Percentiles rank a stretch among this genome's conserved stretches.
Conservation (phyloP, 106 monocot species). For the Apostasia shenzhenica region DNA sequence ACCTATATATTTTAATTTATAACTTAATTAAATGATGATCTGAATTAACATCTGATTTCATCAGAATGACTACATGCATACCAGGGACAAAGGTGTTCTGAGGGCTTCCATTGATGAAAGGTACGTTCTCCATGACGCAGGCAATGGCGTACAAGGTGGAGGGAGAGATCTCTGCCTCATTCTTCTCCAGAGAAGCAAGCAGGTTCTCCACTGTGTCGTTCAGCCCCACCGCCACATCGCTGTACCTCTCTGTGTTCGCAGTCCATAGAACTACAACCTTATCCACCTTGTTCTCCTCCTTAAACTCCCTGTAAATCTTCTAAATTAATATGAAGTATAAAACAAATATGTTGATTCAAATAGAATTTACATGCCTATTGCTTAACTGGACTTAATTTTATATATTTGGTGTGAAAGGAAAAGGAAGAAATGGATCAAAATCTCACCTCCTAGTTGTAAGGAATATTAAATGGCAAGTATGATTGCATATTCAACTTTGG, state of each 20-base stretch:
- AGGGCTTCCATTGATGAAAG: slow-evolving; percentile 95
- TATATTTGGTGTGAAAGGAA: no score
- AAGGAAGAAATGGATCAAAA: no score
- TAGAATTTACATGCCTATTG: no score
- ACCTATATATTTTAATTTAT: no score
- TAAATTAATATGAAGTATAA: no score
- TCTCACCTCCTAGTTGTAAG: no score
- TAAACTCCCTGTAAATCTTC: slow-evolving; percentile 59
- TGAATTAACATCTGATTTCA: no score
- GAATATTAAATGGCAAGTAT: no score
- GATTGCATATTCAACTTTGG: no score
- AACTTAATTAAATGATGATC: no score
- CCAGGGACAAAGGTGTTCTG: slow-evolving; percentile 98
- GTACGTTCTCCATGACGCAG: slow-evolving; percentile 72
- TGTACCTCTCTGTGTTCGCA: slow-evolving; percentile 94
- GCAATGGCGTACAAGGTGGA: slow-evolving; percentile 82
- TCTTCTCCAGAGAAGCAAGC: slow-evolving; percentile 56
- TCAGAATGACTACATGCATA: slow-evolving; percentile 6
- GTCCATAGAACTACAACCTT: slow-evolving; percentile 97
- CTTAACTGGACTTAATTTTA: no score
- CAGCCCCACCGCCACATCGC: slow-evolving; percentile 72
- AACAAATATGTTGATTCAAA: no score
- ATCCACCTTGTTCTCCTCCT: slow-evolving; percentile 88
- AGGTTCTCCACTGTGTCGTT: slow-evolving; percentile 90
- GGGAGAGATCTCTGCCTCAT: slow-evolving; percentile 91